These are phyloP conservation scores for Lyophyllum semitale DNA, from an alignment of 768 basidiomycete species.

Conservation along the genomic window DNA sequence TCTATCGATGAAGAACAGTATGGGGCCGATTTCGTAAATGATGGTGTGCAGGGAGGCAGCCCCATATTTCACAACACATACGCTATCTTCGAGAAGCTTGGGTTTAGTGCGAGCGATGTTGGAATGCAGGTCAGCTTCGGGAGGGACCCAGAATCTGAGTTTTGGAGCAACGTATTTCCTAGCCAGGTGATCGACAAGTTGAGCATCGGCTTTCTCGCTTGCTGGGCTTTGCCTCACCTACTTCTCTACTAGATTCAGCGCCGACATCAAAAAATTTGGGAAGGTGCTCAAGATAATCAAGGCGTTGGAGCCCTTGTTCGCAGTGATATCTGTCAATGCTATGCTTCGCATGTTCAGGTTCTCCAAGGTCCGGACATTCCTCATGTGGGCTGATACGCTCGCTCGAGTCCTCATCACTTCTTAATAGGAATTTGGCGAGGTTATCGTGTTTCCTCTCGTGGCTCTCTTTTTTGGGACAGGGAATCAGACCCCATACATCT, in stretches of 20 bases:
- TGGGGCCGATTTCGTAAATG: constrained; percentile 33
- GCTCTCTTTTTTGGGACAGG: constrained; percentile 35
- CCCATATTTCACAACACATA: constrained; percentile 32
- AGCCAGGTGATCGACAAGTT: constrained; percentile 30
- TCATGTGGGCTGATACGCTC: background rate
- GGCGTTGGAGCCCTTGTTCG: constrained; percentile 28
- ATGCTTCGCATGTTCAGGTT: constrained; percentile 32
- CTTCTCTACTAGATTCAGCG: constrained; percentile 19
- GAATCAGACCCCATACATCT: constrained; percentile 35
- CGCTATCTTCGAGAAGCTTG: constrained; percentile 31
- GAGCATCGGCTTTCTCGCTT: background rate
- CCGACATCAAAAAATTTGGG: constrained; percentile 32
- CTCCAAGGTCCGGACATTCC: constrained; percentile 23
- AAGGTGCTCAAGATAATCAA: constrained; percentile 31
- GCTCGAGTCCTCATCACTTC: background rate
- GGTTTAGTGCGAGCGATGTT: constrained; percentile 28
- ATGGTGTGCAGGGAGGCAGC: constrained; percentile 34
- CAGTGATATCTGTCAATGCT: constrained; percentile 28
- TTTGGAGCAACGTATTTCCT: constrained; percentile 33
- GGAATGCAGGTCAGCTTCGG: constrained; percentile 35
- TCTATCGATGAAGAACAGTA: constrained; percentile 24
- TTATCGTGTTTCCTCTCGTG: constrained; percentile 31
- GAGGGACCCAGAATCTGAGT: constrained; percentile 26
- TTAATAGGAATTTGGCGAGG: constrained; percentile 29
- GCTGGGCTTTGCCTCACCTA: background rate